These are phyloP conservation scores for Rubia yunnanensis DNA, from an alignment of 257 asterid species.

Conservation along the genomic window DNA sequence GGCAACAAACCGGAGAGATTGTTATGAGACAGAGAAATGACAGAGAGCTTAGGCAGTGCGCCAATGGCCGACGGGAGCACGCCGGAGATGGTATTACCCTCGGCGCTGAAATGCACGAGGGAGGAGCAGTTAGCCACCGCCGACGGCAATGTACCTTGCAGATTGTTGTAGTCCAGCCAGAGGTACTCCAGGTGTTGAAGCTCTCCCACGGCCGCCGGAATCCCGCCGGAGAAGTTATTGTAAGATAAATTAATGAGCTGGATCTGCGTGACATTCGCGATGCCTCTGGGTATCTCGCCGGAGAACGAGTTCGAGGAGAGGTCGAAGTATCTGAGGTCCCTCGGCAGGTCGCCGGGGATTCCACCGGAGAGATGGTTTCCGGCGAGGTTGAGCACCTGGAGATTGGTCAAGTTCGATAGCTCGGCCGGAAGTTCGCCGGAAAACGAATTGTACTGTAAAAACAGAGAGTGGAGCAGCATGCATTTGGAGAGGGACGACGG, in stretches of 20 bases:
- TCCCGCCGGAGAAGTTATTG: conserved; percentile 42
- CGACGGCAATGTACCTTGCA: conserved; percentile 60
- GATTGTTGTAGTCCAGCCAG: conserved; percentile 47
- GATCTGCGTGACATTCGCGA: conserved; percentile 29
- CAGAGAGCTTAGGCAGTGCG: conserved; percentile 43
- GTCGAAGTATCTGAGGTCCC: conserved; percentile 35
- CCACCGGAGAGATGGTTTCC: conserved; percentile 44
- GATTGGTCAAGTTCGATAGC: conserved; percentile 34
- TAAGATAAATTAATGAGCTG: conserved; percentile 41
- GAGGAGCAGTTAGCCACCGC: conserved; percentile 60
- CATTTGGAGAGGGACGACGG: conserved; percentile 49
- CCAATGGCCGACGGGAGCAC: conserved; percentile 46
- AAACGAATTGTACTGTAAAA: conserved; percentile 38
- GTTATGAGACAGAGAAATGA: conserved; percentile 38
- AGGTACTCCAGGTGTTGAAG: conserved; percentile 45
- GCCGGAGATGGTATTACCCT: conserved; percentile 51
- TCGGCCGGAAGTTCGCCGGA: conserved; percentile 40
- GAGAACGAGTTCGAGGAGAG: conserved; percentile 44
- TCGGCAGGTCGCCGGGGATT: conserved; percentile 34
- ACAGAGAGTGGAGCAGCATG: conserved; percentile 35
- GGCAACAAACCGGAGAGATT: conserved; percentile 54
- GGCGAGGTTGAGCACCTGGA: conserved; percentile 36
- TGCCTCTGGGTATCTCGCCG: conserved; percentile 32
- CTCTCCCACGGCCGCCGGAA: conserved; percentile 47
- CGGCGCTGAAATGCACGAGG: conserved; percentile 56